These are phyloP conservation scores for Microbotryum violaceum DNA, from an alignment of 1,284 basidiomycete species.

Conservation along the genomic window DNA sequence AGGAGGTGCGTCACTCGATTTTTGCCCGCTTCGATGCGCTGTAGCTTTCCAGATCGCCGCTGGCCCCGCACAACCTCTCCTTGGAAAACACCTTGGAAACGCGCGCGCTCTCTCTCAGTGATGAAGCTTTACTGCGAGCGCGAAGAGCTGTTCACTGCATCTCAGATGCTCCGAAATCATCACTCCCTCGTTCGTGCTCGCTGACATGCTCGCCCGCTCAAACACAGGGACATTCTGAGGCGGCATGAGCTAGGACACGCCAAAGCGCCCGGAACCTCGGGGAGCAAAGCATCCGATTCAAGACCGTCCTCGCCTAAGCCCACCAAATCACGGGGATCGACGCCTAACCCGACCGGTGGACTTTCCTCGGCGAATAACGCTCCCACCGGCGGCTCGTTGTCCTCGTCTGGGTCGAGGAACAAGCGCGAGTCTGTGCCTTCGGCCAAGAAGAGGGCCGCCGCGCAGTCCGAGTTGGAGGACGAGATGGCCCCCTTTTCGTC, in stretches of 20 bases:
- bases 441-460: slow-evolving; percentile 2
- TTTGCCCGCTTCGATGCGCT: neutral
- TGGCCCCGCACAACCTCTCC: neutral
- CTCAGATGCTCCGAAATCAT: too few relatives aligned
- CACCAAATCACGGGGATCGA: neutral
- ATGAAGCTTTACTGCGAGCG: too few relatives aligned
- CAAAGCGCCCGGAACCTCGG: slow-evolving; percentile 15
- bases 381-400: neutral
- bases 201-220: neutral
- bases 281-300: slow-evolving; percentile 17
- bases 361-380: too few relatives aligned
- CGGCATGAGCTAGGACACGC: slow-evolving; percentile 20
- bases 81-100: too few relatives aligned
- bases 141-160: too few relatives aligned
- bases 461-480: neutral
- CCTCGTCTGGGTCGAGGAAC: neutral
- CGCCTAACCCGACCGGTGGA: neutral
- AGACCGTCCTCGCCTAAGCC: slow-evolving; percentile 8
- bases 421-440: neutral
- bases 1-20: slow-evolving; percentile 2
- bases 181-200: neutral
- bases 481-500: neutral
- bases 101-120: too few relatives aligned
- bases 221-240: slow-evolving; percentile 29
- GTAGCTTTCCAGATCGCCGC: neutral